These are phyloP conservation scores for Metschnikowia corniflorae DNA, from an alignment of 805 yeast genomes.

Conservation along the genomic window DNA sequence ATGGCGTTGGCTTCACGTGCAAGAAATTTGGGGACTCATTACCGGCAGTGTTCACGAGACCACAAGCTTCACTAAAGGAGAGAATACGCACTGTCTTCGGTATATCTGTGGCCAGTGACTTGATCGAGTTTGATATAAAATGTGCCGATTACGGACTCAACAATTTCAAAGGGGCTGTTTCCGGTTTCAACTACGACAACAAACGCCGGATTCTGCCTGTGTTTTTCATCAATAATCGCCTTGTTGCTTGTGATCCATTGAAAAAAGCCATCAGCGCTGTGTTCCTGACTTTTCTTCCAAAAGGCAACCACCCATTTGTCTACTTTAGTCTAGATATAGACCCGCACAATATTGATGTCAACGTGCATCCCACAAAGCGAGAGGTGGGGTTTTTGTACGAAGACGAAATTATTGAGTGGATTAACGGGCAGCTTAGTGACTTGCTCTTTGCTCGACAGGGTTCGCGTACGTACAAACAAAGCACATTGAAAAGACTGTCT, in stretches of 20 bases:
- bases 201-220: conserved; percentile 66
- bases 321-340: conserved; percentile 67
- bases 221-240: conserved; percentile 79
- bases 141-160: conserved; percentile 44
- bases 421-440: conserved; percentile 49
- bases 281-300: conserved; percentile 68
- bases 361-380: conserved; percentile 92
- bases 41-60: conserved; percentile 59
- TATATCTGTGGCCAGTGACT: conserved; percentile 57
- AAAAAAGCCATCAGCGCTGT: conserved; percentile 61
- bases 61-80: conserved; percentile 50
- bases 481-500: conserved; percentile 31
- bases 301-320: conserved; percentile 70
- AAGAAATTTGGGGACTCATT: conserved; percentile 76
- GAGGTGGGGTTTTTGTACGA: conserved; percentile 86
- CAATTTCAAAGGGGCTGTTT: conserved; percentile 54
- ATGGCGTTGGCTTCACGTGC: conserved; percentile 69
- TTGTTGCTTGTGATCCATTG: conserved; percentile 80
- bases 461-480: conserved; percentile 66
- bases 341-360: conserved; percentile 80
- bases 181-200: conserved; percentile 67
- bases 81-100: conserved; percentile 76
- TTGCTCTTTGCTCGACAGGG: conserved; percentile 56
- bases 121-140: conserved; percentile 45
- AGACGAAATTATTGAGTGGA: conserved; percentile 71